phyloP scores from a whole-genome alignment of 768 basidiomycete species.

The Leccinum rimulosum region DNA sequence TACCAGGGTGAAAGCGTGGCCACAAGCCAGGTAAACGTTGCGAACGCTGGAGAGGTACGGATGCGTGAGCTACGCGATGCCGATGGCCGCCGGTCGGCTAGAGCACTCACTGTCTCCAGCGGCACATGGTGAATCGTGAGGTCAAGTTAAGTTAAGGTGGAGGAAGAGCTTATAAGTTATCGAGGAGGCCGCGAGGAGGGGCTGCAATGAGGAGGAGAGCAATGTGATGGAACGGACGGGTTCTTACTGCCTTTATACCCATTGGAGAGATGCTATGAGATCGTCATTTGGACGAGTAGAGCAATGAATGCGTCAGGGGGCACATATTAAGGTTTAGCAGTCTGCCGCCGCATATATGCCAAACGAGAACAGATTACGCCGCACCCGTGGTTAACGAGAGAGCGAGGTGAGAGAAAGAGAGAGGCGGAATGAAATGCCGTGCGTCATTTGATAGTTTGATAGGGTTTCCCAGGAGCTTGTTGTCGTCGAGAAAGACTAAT shows the following conservation, averaged over 20 bases:
- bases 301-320: slow-evolving; percentile 19
- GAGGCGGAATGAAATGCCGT: slow-evolving; percentile 18
- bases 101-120: slow-evolving; percentile 49
- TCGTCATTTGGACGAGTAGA: slow-evolving; percentile 17
- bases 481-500: slow-evolving; percentile 38
- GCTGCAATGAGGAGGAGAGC: neutral
- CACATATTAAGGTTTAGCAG: slow-evolving; percentile 23
- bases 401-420: neutral
- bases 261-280: slow-evolving; percentile 24
- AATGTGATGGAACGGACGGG: slow-evolving; percentile 11
- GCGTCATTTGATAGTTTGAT: slow-evolving; percentile 38
- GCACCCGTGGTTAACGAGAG: slow-evolving; percentile 24
- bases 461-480: slow-evolving; percentile 32
- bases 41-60: slow-evolving; percentile 35
- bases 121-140: slow-evolving; percentile 42
- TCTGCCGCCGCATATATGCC: slow-evolving; percentile 22
- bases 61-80: slow-evolving; percentile 1
- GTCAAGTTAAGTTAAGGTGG: neutral
- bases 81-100: neutral
- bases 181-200: slow-evolving; percentile 6
- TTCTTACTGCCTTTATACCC: slow-evolving; percentile 28
- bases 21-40: slow-evolving; percentile 47
- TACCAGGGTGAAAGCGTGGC: slow-evolving; percentile 46
- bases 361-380: slow-evolving; percentile 30
- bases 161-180: neutral